phyloP scores from a whole-genome alignment of 2,329 filamentous ascomycete genomes.

The Leptographium procerum region DNA sequence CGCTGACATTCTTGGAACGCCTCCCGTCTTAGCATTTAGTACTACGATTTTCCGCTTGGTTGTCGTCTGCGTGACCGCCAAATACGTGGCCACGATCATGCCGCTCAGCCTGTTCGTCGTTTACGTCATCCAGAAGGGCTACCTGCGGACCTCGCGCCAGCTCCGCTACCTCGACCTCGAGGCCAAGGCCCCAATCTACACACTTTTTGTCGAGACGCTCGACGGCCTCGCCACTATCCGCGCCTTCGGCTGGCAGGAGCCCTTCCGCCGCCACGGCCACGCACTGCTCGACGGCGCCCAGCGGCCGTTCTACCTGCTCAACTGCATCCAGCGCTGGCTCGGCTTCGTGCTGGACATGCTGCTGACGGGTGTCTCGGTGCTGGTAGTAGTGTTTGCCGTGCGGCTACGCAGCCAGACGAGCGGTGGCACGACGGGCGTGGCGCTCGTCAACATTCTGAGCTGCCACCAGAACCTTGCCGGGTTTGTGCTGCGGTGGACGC shows the following conservation, averaged over 20 bases:
- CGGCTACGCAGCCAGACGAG: slow-evolving; percentile 17
- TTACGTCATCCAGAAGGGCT: slow-evolving; percentile 29
- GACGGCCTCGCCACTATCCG: slow-evolving; percentile 36
- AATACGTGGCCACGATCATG: neutral
- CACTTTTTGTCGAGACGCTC: slow-evolving; percentile 31
- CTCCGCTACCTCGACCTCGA: slow-evolving; percentile 39
- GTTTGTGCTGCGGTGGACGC: slow-evolving; percentile 14
- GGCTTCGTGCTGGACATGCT: slow-evolving; percentile 25
- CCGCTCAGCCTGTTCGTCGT: neutral
- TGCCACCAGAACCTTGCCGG: slow-evolving; percentile 8
- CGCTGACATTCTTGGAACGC: neutral
- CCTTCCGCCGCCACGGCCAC: slow-evolving; percentile 30
- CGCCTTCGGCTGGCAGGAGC: slow-evolving; percentile 40
- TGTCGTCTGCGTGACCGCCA: neutral
- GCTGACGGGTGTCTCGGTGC: slow-evolving; percentile 21
- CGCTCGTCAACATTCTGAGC: slow-evolving; percentile 17
- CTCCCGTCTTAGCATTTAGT: neutral
- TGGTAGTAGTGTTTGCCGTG: slow-evolving; percentile 22
- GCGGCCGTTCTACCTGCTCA: slow-evolving; percentile 44
- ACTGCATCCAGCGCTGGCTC: slow-evolving; percentile 44
- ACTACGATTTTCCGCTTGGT: neutral
- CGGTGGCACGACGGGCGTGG: slow-evolving; percentile 18
- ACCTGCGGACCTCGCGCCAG: slow-evolving; percentile 39
- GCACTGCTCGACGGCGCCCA: slow-evolving; percentile 40
- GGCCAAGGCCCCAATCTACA: slow-evolving; percentile 34